A percentile compares a stretch with the other conserved stretches of the same genome.
Evolutionary conservation across 83 land plant genomes (phyloP).

Genomic region (Thuja plicata): DNA sequence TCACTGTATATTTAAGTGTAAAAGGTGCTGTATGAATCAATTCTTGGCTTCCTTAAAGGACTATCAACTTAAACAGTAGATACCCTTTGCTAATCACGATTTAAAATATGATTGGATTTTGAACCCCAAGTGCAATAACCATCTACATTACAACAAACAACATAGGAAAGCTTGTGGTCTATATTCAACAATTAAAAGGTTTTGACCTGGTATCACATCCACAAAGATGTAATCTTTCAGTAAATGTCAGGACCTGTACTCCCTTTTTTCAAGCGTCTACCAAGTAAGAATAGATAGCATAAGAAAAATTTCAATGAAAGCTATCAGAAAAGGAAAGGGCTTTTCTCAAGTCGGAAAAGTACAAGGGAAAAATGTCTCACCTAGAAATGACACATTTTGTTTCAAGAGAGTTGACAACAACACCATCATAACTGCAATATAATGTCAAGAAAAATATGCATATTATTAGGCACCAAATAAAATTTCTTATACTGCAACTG

Average conservation of each 20-base stretch:
- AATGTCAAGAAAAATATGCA: background rate
- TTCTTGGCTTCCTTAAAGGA: background rate
- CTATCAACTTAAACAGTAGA: background rate
- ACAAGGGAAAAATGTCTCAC: constrained; percentile 32
- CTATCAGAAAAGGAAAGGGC: background rate
- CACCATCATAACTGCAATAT: constrained; percentile 82
- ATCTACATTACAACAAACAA: background rate
- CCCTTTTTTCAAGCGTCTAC: background rate
- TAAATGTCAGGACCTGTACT: background rate
- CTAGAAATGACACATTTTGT: constrained; percentile 49
- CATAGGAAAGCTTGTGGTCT: background rate
- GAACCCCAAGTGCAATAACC: background rate
- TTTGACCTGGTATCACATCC: background rate
- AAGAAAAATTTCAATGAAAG: background rate
- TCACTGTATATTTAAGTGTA: background rate
- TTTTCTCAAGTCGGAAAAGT: background rate
- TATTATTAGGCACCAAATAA: background rate
- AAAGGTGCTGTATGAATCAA: background rate
- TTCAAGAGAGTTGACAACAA: constrained; percentile 68
- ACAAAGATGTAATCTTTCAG: background rate
- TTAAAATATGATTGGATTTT: background rate
- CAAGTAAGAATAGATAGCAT: background rate
- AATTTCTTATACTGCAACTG: background rate
- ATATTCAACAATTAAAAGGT: background rate
- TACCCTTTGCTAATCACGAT: background rate